Evolutionary conservation across 2,329 filamentous ascomycete genomes (phyloP).

Genomic region (Colletotrichum aenigma): DNA sequence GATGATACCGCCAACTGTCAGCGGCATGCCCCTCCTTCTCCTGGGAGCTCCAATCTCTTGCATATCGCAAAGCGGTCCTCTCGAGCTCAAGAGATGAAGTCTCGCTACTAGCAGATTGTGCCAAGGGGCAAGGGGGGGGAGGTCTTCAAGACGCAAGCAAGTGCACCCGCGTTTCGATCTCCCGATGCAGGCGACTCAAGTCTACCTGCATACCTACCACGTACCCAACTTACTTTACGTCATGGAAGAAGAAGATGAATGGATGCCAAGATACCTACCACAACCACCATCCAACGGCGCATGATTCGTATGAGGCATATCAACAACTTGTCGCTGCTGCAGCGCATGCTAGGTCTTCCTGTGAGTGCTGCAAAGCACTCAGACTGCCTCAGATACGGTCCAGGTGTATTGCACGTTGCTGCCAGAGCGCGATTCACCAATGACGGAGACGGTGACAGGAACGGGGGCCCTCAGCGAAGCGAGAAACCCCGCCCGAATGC

Average conservation of each 20-base stretch:
- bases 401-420: no score
- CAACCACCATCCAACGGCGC: no score
- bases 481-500: not conserved
- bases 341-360: not conserved
- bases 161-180: not conserved
- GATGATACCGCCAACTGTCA: not conserved
- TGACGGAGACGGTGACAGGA: not conserved
- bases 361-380: not conserved
- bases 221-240: not conserved
- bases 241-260: not conserved
- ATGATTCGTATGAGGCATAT: no score
- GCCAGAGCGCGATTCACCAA: not conserved
- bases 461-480: not conserved
- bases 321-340: no score
- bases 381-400: not conserved
- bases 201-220: not conserved
- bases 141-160: not conserved
- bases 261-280: not conserved
- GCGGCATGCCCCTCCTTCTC: not conserved
- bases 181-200: not conserved
- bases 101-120: not conserved
- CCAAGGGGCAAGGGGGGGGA: not conserved
- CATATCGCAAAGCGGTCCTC: not conserved
- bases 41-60: not conserved
- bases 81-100: not conserved